These are phyloP conservation scores for Diaporthe caulivora DNA, from an alignment of 2,329 filamentous ascomycete genomes.

Conservation along the genomic window DNA sequence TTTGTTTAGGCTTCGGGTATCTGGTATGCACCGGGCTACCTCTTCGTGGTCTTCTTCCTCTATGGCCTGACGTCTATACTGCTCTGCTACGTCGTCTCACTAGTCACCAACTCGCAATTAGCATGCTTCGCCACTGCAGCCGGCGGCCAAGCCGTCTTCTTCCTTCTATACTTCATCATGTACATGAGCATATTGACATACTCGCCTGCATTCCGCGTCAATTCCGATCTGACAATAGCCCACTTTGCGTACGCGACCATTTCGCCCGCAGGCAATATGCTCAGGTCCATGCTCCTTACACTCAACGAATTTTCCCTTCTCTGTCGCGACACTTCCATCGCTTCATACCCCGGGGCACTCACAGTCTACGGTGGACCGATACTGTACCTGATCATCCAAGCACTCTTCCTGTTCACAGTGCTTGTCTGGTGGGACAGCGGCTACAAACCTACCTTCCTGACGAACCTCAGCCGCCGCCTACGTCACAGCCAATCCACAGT, in stretches of 20 bases:
- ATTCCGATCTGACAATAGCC: conserved; percentile 74
- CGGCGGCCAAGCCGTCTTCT: conserved; percentile 78
- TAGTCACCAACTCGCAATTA: conserved; percentile 61
- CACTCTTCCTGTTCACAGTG: conserved; percentile 75
- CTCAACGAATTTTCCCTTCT: conserved; percentile 88
- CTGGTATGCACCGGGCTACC: conserved; percentile 84
- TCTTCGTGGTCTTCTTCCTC: conserved; percentile 84
- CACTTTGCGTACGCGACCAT: conserved; percentile 82
- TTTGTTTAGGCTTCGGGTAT: conserved; percentile 58
- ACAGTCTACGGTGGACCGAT: conserved; percentile 86
- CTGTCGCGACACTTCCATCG: conserved; percentile 74
- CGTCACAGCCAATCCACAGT: conserved; percentile 43
- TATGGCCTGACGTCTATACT: conserved; percentile 85
- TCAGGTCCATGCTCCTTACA: conserved; percentile 79
- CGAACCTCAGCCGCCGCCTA: conserved; percentile 56
- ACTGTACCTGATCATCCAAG: conserved; percentile 83
- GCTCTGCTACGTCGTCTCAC: conserved; percentile 83
- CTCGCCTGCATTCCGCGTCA: conserved; percentile 76
- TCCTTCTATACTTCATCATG: conserved; percentile 78
- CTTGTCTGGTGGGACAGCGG: conserved; percentile 87
- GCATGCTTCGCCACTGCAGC: conserved; percentile 75
- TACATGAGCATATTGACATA: conserved; percentile 83
- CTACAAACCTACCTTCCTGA: conserved; percentile 68
- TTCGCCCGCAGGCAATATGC: conserved; percentile 81
- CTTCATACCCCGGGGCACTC: conserved; percentile 77